These are phyloP conservation scores for Trichoderma gracile DNA, from an alignment of 2,329 filamentous ascomycete genomes.

Conservation along the genomic window DNA sequence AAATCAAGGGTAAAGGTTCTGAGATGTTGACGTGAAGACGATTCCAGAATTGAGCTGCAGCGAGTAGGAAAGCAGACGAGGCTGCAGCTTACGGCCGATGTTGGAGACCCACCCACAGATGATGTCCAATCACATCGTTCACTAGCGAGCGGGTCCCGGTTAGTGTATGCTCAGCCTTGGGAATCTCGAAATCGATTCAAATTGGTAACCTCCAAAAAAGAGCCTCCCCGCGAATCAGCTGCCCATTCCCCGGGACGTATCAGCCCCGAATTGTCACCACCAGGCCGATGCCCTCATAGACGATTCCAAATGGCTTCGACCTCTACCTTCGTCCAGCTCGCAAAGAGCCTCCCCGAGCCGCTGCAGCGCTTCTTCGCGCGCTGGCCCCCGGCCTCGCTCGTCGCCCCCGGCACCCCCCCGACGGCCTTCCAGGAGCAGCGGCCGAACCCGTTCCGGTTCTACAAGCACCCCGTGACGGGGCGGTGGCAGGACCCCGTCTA, in stretches of 20 bases:
- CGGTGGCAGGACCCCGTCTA: conserved; percentile 82
- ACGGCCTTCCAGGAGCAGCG: conserved; percentile 58
- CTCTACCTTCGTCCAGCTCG: conserved; percentile 56
- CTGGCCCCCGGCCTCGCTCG: conserved; percentile 73
- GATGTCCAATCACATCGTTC: not conserved
- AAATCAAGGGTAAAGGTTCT: not conserved
- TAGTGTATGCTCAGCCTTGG: conserved; percentile 29
- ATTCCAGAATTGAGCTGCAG: not conserved
- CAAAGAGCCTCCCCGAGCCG: conserved; percentile 71
- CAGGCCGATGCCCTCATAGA: conserved; percentile 23
- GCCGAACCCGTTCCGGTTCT: conserved; percentile 78
- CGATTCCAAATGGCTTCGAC: conserved; percentile 37
- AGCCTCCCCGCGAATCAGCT: conserved; percentile 6
- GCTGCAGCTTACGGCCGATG: conserved; percentile 23
- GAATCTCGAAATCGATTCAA: conserved; percentile 18
- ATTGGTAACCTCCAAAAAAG: conserved; percentile 8
- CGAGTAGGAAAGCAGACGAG: conserved; percentile 19
- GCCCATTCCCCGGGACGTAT: not conserved
- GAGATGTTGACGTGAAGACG: not conserved
- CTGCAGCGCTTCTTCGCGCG: conserved; percentile 85
- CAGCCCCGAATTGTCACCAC: not conserved
- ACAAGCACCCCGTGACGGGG: conserved; percentile 75
- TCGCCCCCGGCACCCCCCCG: conserved; percentile 47
- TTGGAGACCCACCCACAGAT: not conserved
- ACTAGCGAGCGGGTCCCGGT: not conserved